Evolutionary conservation across 2,329 filamentous ascomycete species (phyloP), one percentile per base, ranked within the genome.

Genomic region (Periconia digitata): DNA sequence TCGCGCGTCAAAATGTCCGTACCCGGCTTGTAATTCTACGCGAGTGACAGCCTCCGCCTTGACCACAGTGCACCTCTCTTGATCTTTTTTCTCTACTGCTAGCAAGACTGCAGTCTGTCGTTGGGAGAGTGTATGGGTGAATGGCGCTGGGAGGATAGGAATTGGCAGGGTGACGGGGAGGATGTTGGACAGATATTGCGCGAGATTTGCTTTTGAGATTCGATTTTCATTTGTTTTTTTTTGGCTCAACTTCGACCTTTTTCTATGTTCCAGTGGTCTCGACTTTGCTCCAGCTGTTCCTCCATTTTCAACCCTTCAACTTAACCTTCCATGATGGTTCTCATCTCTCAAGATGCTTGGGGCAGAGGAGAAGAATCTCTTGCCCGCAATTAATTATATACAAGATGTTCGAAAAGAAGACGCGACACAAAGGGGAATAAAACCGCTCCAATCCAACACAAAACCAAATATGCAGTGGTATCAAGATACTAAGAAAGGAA

Each of bases 331-430:
- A 44, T 40, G n/a, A n/a, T n/a, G n/a, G n/a, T n/a, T n/a, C n/a
- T n/a, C n/a, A n/a, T n/a, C n/a, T n/a, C n/a, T n/a, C n/a, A n/a
- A n/a, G n/a, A 44, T 44, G 43, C 44, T 44, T 17, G 8, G 21
- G 20, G 13, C 20, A 34, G n/a, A 22, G 32, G 21, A 8, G 21
- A 36, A 10, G 35, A n/a, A 20, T 37, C 15, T n/a, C 21, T 20
- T 35, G 13, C 3, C 39, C 42, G n/a, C 12, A 35, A 12, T 17
- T 15, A 53, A 59, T 54, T 59, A 59, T 59, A 49, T 57, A 59
- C 54, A 57, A 38, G 47, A 41, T 53, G 39, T 50, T 49, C 18
- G 39, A 32, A 41, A 39, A 40, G 15, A 51, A 29, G 29, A 46
- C 27, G 27, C 27, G 46, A 50, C 46, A 38, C 39, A 32, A 20